phyloP scores from a whole-genome alignment of 1,284 basidiomycete genomes.

The Ganoderma multipileum region DNA sequence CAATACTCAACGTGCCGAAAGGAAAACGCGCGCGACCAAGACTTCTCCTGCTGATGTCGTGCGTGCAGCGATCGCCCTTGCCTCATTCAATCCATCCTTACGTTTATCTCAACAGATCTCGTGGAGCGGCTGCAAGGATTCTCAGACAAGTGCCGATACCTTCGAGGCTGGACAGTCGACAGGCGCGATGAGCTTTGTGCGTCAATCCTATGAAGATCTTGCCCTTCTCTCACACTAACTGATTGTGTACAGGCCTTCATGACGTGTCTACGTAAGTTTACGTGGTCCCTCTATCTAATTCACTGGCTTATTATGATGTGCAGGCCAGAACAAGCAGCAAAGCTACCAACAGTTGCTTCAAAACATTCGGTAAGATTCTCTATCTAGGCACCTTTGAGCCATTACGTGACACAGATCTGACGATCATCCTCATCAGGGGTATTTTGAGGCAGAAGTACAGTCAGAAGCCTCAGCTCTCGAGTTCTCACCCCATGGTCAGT shows the following conservation, averaged over 20 bases:
- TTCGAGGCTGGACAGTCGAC: slow-evolving; percentile 83
- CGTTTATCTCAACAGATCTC: slow-evolving; percentile 53
- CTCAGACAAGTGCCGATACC: slow-evolving; percentile 93
- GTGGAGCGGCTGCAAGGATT: slow-evolving; percentile 93
- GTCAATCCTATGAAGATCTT: slow-evolving; percentile 34
- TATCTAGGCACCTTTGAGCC: background rate
- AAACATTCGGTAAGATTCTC: slow-evolving; percentile 59
- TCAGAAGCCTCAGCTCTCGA: slow-evolving; percentile 85
- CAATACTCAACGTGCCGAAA: slow-evolving; percentile 60
- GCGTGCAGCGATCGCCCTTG: background rate
- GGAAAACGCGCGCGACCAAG: slow-evolving; percentile 44
- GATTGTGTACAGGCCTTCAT: slow-evolving; percentile 72
- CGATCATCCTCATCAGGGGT: slow-evolving; percentile 41
- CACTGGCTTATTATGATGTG: slow-evolving; percentile 16
- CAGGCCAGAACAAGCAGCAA: slow-evolving; percentile 72
- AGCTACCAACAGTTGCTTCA: slow-evolving; percentile 84
- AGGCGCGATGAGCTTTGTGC: slow-evolving; percentile 86
- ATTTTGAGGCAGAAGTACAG: slow-evolving; percentile 74
- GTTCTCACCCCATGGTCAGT: slow-evolving; percentile 80
- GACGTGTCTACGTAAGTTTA: slow-evolving; percentile 56
- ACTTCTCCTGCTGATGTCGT: slow-evolving; percentile 62
- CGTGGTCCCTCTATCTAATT: background rate
- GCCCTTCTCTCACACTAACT: background rate
- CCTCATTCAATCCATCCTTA: background rate
- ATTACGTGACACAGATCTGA: slow-evolving; percentile 13